Conservation (phyloP, 345 rosid species). For the Hibiscus trionum region DNA sequence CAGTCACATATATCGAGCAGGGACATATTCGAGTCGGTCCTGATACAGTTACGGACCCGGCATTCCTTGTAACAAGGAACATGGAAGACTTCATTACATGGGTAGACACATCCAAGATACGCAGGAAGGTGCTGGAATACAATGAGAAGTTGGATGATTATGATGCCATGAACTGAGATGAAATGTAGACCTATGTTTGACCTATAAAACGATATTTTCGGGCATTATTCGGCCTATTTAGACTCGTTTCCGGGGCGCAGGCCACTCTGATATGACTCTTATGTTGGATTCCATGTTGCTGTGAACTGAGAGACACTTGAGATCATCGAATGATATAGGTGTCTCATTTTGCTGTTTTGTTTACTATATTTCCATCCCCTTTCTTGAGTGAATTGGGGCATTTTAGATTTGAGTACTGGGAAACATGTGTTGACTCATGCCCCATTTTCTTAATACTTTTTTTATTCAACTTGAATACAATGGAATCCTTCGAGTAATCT, state of each 20-base stretch:
- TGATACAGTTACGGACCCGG: conserved; percentile 76
- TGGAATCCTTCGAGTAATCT: too few relatives aligned
- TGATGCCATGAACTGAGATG: conserved; percentile 45
- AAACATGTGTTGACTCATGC: too few relatives aligned
- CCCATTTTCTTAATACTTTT: too few relatives aligned
- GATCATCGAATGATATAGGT: not conserved
- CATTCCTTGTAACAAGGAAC: conserved; percentile 81
- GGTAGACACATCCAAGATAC: conserved; percentile 94
- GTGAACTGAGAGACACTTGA: not conserved
- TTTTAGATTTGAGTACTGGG: too few relatives aligned
- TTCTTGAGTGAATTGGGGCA: too few relatives aligned
- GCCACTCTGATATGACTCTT: not conserved
- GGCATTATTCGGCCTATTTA: not conserved
- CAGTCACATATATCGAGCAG: conserved; percentile 88
- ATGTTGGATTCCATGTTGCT: not conserved
- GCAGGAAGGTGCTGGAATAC: conserved; percentile 72
- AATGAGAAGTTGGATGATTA: conserved; percentile 88
- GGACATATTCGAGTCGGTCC: conserved; percentile 94
- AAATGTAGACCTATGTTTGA: not conserved
- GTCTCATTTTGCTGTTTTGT: not conserved
- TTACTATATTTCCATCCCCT: not conserved
- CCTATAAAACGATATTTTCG: not conserved
- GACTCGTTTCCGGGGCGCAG: not conserved
- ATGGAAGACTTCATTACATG: conserved; percentile 93
- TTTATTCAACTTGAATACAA: too few relatives aligned